Conservation (phyloP, 176 grass and related monocot genomes). For the Aegilops sharonensis region DNA sequence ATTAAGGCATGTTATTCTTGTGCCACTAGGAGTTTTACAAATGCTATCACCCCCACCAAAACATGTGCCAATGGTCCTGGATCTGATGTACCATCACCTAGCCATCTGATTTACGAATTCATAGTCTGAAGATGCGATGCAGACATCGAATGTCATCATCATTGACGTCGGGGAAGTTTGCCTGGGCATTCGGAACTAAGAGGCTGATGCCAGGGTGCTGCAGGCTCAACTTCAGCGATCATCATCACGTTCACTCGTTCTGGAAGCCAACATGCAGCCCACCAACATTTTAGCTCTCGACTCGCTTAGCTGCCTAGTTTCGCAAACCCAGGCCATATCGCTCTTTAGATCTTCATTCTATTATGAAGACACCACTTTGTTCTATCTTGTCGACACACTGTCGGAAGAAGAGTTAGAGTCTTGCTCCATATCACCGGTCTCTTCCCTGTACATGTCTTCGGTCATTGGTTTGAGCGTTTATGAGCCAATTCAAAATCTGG, state of each 20-base stretch:
- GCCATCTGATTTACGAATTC: constrained; percentile 45
- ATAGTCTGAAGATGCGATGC: constrained; percentile 35
- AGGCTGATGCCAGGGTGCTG: constrained; percentile 58
- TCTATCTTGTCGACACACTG: constrained; percentile 50
- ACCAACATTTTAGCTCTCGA: constrained; percentile 1
- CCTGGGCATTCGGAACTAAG: constrained; percentile 50
- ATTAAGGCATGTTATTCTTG: constrained; percentile 78
- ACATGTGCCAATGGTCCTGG: constrained; percentile 18
- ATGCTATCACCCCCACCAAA: constrained; percentile 22
- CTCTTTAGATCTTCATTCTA: constrained; percentile 60
- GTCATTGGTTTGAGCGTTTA: constrained; percentile 99
- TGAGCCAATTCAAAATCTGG: constrained; percentile 99
- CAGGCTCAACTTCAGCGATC: constrained; percentile 76
- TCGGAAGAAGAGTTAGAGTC: constrained; percentile 94
- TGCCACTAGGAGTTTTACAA: constrained; percentile 53
- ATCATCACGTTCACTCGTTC: constrained; percentile 82
- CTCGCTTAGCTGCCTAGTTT: too few species aligned
- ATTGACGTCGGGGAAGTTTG: constrained; percentile 45
- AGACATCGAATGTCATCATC: constrained; percentile 55
- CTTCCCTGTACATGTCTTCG: constrained; percentile 98
- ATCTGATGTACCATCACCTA: constrained; percentile 42
- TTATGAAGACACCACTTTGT: constrained; percentile 61
- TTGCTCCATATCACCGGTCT: constrained; percentile 75
- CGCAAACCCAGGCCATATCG: constrained; percentile 10
- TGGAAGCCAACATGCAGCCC: constrained; percentile 46